Conservation (phyloP, 2,329 filamentous ascomycete species). For the Neurospora crassa region DNA sequence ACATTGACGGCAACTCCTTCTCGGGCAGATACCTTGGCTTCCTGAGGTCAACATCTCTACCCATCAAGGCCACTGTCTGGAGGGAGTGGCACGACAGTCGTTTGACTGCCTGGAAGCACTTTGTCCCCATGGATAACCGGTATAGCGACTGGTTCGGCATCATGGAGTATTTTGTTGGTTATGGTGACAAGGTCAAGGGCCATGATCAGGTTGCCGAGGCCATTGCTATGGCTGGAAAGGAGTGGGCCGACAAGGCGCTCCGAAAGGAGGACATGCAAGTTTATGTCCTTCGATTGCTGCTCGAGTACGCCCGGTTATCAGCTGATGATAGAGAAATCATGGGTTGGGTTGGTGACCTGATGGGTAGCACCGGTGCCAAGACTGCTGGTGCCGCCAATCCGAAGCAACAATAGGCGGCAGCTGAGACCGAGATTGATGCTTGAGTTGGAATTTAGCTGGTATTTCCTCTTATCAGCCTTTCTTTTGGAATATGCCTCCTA, state of each 20-base stretch:
- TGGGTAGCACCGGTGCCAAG: conserved; percentile 20
- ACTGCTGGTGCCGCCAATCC: not conserved
- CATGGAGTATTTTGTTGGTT: conserved; percentile 65
- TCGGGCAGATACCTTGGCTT: conserved; percentile 62
- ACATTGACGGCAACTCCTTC: conserved; percentile 68
- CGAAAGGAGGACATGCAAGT: conserved; percentile 65
- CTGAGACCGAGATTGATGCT: not conserved
- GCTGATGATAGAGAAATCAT: conserved; percentile 42
- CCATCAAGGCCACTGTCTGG: conserved; percentile 70
- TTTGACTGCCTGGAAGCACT: conserved; percentile 69
- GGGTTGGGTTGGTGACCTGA: conserved; percentile 43
- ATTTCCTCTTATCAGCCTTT: not conserved
- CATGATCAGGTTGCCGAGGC: conserved; percentile 51
- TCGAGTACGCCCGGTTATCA: conserved; percentile 51
- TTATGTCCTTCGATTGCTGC: conserved; percentile 54
- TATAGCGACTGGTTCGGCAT: conserved; percentile 65
- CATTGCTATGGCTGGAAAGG: conserved; percentile 56
- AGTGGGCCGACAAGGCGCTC: conserved; percentile 60
- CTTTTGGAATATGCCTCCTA: not conserved
- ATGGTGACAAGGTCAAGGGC: conserved; percentile 29
- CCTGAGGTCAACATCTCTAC: conserved; percentile 57
- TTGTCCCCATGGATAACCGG: conserved; percentile 68
- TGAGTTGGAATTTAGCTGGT: not conserved
- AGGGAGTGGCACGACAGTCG: conserved; percentile 73
- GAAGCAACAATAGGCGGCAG: not conserved